These are phyloP conservation scores for Dalbergia cochinchinensis DNA, from an alignment of 306 rosid genomes.

Conservation along the genomic window DNA sequence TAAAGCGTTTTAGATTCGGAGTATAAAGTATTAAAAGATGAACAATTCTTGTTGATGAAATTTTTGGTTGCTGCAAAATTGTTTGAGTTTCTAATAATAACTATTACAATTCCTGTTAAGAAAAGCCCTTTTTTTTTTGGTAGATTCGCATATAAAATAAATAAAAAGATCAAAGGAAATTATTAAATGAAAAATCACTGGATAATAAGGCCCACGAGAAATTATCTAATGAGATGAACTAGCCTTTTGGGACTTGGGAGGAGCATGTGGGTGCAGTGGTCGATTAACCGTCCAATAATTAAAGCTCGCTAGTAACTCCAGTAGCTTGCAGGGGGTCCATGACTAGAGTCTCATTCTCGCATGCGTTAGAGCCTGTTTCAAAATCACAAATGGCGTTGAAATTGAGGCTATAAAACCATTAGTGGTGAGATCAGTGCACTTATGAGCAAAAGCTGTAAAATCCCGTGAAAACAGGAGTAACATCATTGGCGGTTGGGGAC, in stretches of 20 bases:
- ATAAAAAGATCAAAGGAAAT: too few species aligned
- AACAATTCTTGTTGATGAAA: too few species aligned
- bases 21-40: too few species aligned
- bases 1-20: too few species aligned
- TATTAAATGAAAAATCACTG: too few species aligned
- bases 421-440: background rate
- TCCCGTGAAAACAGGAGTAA: slow-evolving; percentile 15
- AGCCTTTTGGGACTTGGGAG: background rate
- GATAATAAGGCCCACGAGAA: too few species aligned
- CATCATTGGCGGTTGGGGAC: background rate
- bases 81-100: too few species aligned
- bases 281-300: slow-evolving; percentile 3
- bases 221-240: background rate
- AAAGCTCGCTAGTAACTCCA: background rate
- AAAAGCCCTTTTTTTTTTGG: too few species aligned
- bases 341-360: background rate
- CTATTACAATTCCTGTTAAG: too few species aligned
- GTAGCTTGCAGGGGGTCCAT: background rate
- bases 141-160: too few species aligned
- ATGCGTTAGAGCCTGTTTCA: slow-evolving; percentile 31
- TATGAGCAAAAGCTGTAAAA: slow-evolving; percentile 20
- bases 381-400: slow-evolving; percentile 25
- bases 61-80: too few species aligned
- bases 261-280: background rate
- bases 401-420: slow-evolving; percentile 1